Evolutionary conservation across 257 asterid species (phyloP).

Genomic region (Leptodermis oblonga): DNA sequence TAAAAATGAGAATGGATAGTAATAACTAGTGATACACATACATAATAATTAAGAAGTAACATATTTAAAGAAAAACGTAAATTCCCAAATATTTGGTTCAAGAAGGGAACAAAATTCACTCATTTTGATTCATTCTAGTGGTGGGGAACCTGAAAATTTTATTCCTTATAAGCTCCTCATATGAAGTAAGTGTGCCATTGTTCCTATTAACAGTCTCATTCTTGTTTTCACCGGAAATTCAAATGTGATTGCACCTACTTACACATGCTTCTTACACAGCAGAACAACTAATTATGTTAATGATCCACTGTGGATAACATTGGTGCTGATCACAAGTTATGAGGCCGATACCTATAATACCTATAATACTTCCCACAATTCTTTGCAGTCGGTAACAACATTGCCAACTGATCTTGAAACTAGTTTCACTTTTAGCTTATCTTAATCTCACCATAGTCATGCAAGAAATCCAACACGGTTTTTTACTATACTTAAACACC

Average conservation of each 20-base stretch:
- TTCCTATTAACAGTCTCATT: neutral
- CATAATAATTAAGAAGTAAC: neutral
- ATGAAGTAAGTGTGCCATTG: neutral
- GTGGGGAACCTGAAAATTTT: neutral
- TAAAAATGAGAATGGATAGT: neutral
- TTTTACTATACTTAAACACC: neutral
- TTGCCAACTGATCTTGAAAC: no score
- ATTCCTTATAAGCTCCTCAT: neutral
- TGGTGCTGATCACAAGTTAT: no score
- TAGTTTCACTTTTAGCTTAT: neutral
- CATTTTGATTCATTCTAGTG: neutral
- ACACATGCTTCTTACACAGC: no score
- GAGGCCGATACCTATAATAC: no score
- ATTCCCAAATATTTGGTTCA: neutral
- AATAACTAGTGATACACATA: neutral
- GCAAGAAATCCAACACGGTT: neutral
- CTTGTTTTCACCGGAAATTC: neutral
- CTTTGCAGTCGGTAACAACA: no score
- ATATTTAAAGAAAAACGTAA: neutral
- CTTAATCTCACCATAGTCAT: neutral
- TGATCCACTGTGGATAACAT: no score
- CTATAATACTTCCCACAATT: no score
- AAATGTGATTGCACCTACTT: neutral
- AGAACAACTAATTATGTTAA: no score
- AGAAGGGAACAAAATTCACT: neutral